phyloP scores from a whole-genome alignment of 352 stramenopile genomes.

The Paralagenidium karlingii region DNA sequence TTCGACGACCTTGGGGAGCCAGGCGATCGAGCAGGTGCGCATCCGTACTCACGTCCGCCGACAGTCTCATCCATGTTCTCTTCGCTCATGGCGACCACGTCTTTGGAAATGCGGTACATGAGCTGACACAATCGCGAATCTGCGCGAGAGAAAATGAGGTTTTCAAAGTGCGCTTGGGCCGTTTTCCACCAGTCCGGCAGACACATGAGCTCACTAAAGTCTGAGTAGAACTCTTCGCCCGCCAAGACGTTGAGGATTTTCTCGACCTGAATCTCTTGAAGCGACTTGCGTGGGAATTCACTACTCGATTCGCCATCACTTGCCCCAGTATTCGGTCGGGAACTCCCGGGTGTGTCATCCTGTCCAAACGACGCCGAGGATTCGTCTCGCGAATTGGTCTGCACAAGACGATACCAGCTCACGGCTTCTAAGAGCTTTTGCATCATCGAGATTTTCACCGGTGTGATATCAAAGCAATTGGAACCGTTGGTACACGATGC shows the following conservation, averaged over 20 bases:
- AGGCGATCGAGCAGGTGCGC: too few relatives aligned
- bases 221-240: constrained; percentile 72
- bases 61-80: constrained; percentile 28
- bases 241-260: constrained; percentile 62
- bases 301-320: too few relatives aligned
- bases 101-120: constrained; percentile 46
- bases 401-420: constrained; percentile 76
- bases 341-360: too few relatives aligned
- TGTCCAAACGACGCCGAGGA: constrained; percentile 36
- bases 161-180: constrained; percentile 78
- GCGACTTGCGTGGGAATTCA: too few relatives aligned
- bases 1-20: too few relatives aligned
- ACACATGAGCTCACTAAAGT: constrained; percentile 73
- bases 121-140: constrained; percentile 62
- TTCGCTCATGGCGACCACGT: constrained; percentile 38
- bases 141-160: constrained; percentile 56
- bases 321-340: too few relatives aligned
- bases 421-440: constrained; percentile 64
- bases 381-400: constrained; percentile 60
- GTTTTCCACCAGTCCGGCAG: constrained; percentile 70
- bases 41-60: too few relatives aligned
- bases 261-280: constrained; percentile 59
- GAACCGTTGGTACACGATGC: constrained; percentile 48
- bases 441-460: constrained; percentile 49
- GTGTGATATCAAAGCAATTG: constrained; percentile 46